Conservation (phyloP, 2,329 filamentous ascomycete genomes). For the Diaporthe caulivora region DNA sequence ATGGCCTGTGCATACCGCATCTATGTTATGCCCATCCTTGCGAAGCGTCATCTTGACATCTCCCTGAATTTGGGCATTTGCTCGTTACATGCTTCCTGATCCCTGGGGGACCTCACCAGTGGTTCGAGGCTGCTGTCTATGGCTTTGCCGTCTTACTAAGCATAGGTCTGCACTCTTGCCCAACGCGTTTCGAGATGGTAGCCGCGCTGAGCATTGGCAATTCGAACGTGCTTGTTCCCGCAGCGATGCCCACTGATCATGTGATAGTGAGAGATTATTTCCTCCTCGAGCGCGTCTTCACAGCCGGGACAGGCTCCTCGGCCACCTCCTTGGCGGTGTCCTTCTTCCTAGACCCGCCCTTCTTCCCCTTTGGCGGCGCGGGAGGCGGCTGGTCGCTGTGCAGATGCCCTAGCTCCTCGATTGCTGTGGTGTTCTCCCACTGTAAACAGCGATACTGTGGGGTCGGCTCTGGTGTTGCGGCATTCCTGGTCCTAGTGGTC, state of each 20-base stretch:
- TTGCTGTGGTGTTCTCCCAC: conserved; percentile 69
- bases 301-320: conserved; percentile 32
- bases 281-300: conserved; percentile 39
- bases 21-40: background rate
- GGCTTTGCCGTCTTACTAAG: background rate
- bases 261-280: background rate
- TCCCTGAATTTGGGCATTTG: background rate
- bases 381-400: conserved; percentile 68
- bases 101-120: background rate
- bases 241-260: background rate
- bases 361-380: conserved; percentile 61
- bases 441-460: conserved; percentile 62
- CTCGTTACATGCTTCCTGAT: background rate
- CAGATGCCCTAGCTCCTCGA: conserved; percentile 69
- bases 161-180: background rate
- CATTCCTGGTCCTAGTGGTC: conserved; percentile 60
- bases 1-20: background rate
- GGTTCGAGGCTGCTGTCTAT: background rate
- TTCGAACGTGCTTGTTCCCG: background rate
- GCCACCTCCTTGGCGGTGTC: conserved; percentile 44
- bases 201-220: no score
- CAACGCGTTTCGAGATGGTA: background rate
- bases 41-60: background rate
- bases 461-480: conserved; percentile 59
- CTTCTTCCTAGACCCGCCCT: conserved; percentile 63